These are phyloP conservation scores for Fonsecaea pugnacius DNA, from an alignment of 2,329 filamentous ascomycete species.

Conservation along the genomic window DNA sequence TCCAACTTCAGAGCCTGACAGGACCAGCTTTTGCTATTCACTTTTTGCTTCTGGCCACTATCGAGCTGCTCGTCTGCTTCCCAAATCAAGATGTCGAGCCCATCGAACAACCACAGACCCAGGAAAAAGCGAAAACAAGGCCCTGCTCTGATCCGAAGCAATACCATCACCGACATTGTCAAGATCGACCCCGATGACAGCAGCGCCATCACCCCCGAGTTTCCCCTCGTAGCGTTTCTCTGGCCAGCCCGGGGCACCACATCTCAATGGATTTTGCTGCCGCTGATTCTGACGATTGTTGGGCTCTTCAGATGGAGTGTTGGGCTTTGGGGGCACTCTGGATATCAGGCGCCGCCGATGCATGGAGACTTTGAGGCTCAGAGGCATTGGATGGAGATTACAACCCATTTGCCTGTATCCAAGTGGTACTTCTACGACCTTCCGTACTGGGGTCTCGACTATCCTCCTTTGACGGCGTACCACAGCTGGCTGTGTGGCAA, in stretches of 20 bases:
- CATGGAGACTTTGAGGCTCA: conserved; percentile 98
- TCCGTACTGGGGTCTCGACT: conserved; percentile 97
- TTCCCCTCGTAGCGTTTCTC: conserved; percentile 90
- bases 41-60: neutral
- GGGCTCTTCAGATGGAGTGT: conserved; percentile 92
- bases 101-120: conserved; percentile 45
- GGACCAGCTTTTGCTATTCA: neutral
- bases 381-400: conserved; percentile 98
- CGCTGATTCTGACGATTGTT: conserved; percentile 84
- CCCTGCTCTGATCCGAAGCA: conserved; percentile 37
- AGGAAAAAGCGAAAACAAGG: conserved; percentile 52
- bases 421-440: conserved; percentile 99
- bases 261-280: conserved; percentile 91
- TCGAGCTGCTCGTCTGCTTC: neutral
- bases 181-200: conserved; percentile 49
- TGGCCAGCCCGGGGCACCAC: conserved; percentile 82
- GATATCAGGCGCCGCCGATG: conserved; percentile 81
- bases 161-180: conserved; percentile 49
- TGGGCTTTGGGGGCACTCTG: conserved; percentile 93
- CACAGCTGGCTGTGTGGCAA: conserved; percentile 95
- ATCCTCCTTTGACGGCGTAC: conserved; percentile 95
- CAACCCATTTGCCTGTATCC: conserved; percentile 81
- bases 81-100: conserved; percentile 29
- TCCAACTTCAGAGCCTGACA: neutral
- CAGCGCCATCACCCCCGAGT: conserved; percentile 66